phyloP scores from a whole-genome alignment of 1,284 basidiomycete species.

The Bjerkandera adusta region DNA sequence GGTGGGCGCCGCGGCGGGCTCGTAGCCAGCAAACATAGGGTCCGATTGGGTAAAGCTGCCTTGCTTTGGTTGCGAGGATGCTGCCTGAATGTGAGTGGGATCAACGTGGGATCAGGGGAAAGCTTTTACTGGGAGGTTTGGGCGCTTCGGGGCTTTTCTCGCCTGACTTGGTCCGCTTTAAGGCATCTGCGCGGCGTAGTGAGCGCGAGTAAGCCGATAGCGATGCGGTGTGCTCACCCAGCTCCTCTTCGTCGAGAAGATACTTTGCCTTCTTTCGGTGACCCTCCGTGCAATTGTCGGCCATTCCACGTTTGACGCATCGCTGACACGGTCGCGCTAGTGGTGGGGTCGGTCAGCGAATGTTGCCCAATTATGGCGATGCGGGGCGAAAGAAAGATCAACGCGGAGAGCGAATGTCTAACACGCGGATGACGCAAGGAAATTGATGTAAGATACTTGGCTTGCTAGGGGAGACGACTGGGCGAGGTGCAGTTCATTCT shows the following conservation, averaged over 20 bases:
- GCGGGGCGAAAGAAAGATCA: conserved; percentile 12
- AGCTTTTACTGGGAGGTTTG: conserved; percentile 26
- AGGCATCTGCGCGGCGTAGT: conserved; percentile 46
- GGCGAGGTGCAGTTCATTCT: too few relatives aligned
- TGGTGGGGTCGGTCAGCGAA: conserved; percentile 17
- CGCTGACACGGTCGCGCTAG: conserved; percentile 92
- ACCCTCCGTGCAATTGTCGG: conserved; percentile 88
- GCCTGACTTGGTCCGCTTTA: conserved; percentile 53
- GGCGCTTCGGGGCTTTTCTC: conserved; percentile 27
- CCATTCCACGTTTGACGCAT: conserved; percentile 92
- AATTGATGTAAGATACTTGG: background rate
- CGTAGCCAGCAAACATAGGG: conserved; percentile 63
- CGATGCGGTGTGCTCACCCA: conserved; percentile 53
- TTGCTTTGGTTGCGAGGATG: background rate
- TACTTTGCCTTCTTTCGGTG: conserved; percentile 99
- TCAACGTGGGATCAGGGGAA: conserved; percentile 22
- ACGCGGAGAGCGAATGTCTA: background rate
- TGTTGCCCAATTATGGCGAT: conserved; percentile 6
- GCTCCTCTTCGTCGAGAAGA: conserved; percentile 87
- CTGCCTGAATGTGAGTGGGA: conserved; percentile 10
- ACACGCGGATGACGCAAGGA: conserved; percentile 11
- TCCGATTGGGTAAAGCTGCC: conserved; percentile 37
- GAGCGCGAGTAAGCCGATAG: conserved; percentile 34
- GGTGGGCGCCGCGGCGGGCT: conserved; percentile 51
- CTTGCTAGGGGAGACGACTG: conserved; percentile 3